Percentiles rank a stretch among this genome's conserved stretches.
phyloP scores from a whole-genome alignment of 768 basidiomycete species.

The Nidularia pulvinata region DNA sequence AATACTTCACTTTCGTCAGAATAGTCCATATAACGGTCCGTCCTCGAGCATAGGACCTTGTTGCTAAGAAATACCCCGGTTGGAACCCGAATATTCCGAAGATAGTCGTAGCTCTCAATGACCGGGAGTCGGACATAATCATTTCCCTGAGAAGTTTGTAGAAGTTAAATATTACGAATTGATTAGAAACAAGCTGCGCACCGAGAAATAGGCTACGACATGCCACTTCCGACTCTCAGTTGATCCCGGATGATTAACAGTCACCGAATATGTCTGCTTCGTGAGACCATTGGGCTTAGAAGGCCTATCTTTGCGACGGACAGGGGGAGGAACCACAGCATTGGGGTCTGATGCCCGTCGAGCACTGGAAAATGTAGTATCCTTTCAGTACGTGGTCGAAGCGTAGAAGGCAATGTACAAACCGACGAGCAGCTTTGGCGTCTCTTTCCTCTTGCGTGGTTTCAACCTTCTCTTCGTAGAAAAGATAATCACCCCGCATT shows the following conservation, averaged over 20 bases:
- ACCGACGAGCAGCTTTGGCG: conserved; percentile 80
- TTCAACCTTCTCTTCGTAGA: conserved; percentile 84
- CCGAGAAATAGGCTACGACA: conserved; percentile 81
- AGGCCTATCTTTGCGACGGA: conserved; percentile 74
- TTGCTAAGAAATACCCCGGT: conserved; percentile 74
- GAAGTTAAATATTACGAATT: not conserved
- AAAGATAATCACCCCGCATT: conserved; percentile 82
- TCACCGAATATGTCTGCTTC: conserved; percentile 84
- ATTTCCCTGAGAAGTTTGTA: conserved; percentile 42
- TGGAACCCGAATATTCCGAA: conserved; percentile 66
- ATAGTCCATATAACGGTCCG: conserved; percentile 41
- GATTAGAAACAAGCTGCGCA: conserved; percentile 22
- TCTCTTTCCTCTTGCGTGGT: conserved; percentile 80
- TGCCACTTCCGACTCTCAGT: conserved; percentile 75
- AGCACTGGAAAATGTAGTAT: conserved; percentile 35
- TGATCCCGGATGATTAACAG: conserved; percentile 63
- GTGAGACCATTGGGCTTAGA: conserved; percentile 82
- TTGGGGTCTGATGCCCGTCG: conserved; percentile 61
- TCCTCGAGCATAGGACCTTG: conserved; percentile 43
- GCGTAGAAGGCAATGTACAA: conserved; percentile 8
- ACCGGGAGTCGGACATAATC: conserved; percentile 73
- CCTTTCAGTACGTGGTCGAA: conserved; percentile 9
- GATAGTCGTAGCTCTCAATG: conserved; percentile 73
- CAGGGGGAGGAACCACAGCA: conserved; percentile 54
- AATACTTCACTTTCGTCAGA: conserved; percentile 43